Percentiles rank a stretch among this genome's conserved stretches.
Evolutionary conservation across 768 basidiomycete genomes (phyloP).

Genomic region (Russula lepida): DNA sequence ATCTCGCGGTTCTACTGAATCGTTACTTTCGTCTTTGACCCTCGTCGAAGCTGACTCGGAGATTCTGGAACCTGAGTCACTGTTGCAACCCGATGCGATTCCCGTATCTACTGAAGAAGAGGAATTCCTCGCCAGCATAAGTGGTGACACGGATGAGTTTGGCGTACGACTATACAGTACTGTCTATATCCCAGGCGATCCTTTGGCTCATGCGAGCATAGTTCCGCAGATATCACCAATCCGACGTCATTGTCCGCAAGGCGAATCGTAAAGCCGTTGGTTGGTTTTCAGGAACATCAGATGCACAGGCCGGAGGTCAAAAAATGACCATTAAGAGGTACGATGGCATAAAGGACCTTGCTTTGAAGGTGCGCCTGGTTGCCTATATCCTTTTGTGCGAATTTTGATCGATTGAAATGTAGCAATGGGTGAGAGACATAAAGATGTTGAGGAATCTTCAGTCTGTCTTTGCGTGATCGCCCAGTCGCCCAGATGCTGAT

Average conservation of each 20-base stretch:
- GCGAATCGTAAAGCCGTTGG: conserved; percentile 24
- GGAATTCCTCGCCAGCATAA: conserved; percentile 12
- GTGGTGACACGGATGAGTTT: conserved; percentile 12
- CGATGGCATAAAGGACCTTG: conserved; percentile 30
- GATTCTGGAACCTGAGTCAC: not conserved
- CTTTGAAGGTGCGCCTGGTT: conserved; percentile 27
- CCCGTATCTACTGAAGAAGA: conserved; percentile 13
- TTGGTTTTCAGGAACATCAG: conserved; percentile 41
- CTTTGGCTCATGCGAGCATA: conserved; percentile 19
- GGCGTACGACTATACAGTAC: conserved; percentile 2
- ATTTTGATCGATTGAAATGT: not conserved
- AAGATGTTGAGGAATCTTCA: conserved; percentile 43
- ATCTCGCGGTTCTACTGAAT: not conserved
- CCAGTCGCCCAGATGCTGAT: not conserved
- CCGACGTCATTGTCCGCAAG: conserved; percentile 36
- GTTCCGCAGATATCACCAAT: conserved; percentile 45
- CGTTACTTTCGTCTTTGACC: not conserved
- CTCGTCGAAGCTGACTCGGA: conserved; percentile 1
- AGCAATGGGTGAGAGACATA: conserved; percentile 45
- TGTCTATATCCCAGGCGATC: not conserved
- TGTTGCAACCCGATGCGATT: not conserved
- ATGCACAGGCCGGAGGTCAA: conserved; percentile 36
- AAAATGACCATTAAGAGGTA: conserved; percentile 38
- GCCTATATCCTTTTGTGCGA: no score
- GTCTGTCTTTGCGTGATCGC: conserved; percentile 26